phyloP scores from a whole-genome alignment of 805 yeast genomes.

The Candida golubevii region DNA sequence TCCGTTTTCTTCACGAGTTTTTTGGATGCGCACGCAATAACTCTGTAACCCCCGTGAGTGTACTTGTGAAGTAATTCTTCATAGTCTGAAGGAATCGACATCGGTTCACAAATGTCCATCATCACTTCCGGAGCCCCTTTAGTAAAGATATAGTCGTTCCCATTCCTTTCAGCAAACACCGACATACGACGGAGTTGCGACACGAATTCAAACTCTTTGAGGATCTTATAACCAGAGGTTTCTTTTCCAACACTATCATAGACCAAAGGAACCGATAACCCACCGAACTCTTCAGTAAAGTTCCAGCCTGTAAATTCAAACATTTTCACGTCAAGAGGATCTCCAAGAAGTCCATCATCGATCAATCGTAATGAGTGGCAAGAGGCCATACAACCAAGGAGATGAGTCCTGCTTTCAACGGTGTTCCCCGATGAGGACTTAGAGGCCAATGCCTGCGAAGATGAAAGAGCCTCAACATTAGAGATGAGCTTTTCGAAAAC shows the following conservation, averaged over 20 bases:
- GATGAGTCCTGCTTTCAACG: conserved; percentile 27
- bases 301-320: conserved; percentile 83
- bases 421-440: conserved; percentile 8
- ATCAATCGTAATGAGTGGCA: conserved; percentile 85
- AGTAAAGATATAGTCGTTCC: conserved; percentile 42
- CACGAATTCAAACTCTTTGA: conserved; percentile 72
- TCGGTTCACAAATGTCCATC: conserved; percentile 66
- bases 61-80: conserved; percentile 72
- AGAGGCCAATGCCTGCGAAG: neutral
- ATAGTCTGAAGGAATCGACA: conserved; percentile 69
- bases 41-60: conserved; percentile 92
- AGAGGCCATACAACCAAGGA: conserved; percentile 52
- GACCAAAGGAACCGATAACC: conserved; percentile 16
- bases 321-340: conserved; percentile 91
- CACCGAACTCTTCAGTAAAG: conserved; percentile 59
- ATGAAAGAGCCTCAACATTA: conserved; percentile 8
- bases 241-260: conserved; percentile 17
- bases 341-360: conserved; percentile 82
- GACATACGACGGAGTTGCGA: conserved; percentile 88
- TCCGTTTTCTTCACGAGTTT: conserved; percentile 21
- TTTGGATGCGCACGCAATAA: conserved; percentile 88
- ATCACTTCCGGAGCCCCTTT: conserved; percentile 98
- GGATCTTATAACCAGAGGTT: conserved; percentile 25
- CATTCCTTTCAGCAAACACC: conserved; percentile 49
- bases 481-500: conserved; percentile 28